Evolutionary conservation across 169 alveolate species (phyloP), one percentile per base, ranked within the genome.

Genomic region (Neospora caninum): DNA sequence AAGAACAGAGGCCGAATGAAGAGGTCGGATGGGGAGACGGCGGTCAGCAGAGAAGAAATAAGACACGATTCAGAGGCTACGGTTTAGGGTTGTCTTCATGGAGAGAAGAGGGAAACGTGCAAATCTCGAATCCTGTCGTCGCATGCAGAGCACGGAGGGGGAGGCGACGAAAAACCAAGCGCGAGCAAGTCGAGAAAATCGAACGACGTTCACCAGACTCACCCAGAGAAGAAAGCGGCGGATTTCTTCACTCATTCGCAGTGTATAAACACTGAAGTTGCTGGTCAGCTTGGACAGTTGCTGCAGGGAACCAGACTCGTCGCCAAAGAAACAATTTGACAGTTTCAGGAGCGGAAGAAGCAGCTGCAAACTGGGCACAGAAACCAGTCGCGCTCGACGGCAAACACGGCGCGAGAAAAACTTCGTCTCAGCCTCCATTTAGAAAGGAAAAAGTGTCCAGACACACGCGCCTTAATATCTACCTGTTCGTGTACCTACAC

Each of bases 251-350:
- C 98, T 97, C 89, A 98, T 96, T 39, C 98, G 93, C 88, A 97
- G 97, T 0, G 99, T 98, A 64, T 97, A 98, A 2, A 98, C 99
- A 88, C 97, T 97, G 83, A 98, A 98, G 92, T 98, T 98, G 96
- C 99, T 97, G 27, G 99, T 98, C 54, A 97, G 97, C 18, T 96
- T 96, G 31, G 96, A 96, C 45, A 91, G 91, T 83, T 92, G 83
- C 84, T 42, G 88, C 10, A 42, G 87, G 42, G 18, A 38, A 20
- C 27, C 9, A 25, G 29, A 70, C 18, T 31, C 16, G 83, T 20
- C 54, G n/a, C 31, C 42, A n/a, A 43, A 22, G 9, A 22, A 25
- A 20, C 45, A 27, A 10, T 34, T 34, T 31, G 6, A 6, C 41
- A 34, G 38, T 31, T 34, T 22, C n/a, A n/a, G n/a, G n/a, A n/a